phyloP scores from a whole-genome alignment of 2,329 filamentous ascomycete species.

The Fusarium camptoceras region DNA sequence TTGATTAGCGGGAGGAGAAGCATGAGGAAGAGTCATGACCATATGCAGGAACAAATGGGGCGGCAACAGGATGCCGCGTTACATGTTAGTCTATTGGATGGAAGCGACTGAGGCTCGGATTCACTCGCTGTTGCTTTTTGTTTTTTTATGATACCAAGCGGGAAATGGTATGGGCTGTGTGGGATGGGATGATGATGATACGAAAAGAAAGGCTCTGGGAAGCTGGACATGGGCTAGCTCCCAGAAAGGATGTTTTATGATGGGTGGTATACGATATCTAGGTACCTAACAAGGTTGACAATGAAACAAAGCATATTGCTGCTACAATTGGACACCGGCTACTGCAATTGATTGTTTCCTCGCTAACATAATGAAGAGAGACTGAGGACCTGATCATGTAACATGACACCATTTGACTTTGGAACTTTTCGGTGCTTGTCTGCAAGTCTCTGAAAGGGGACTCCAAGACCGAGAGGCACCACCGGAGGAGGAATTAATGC shows the following conservation, averaged over 20 bases:
- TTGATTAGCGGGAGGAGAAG: conserved; percentile 25
- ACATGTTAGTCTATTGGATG: conserved; percentile 27
- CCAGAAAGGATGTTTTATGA: conserved; percentile 26
- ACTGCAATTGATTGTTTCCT: conserved; percentile 2
- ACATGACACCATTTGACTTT: conserved; percentile 4
- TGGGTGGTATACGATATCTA: conserved; percentile 25
- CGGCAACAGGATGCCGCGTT: conserved; percentile 29
- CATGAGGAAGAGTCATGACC: conserved; percentile 28
- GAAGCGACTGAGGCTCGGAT: conserved; percentile 34
- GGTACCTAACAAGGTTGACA: conserved; percentile 14
- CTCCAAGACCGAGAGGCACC: conserved; percentile 28
- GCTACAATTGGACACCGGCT: background rate
- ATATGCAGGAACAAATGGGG: conserved; percentile 46
- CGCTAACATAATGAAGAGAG: conserved; percentile 1
- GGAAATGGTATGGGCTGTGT: conserved; percentile 42
- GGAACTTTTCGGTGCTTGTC: conserved; percentile 9
- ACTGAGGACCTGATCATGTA: conserved; percentile 6
- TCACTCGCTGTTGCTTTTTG: conserved; percentile 42
- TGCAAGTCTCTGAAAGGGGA: conserved; percentile 28
- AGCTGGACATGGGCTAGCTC: conserved; percentile 48
- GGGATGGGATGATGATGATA: conserved; percentile 25
- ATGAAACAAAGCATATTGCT: conserved; percentile 6
- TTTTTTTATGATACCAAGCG: conserved; percentile 44
- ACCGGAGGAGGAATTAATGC: conserved; percentile 21
- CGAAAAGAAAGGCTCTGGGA: conserved; percentile 47